Evolutionary conservation across 1,284 basidiomycete genomes (phyloP).

Genomic region (Rhizoctonia solani): DNA sequence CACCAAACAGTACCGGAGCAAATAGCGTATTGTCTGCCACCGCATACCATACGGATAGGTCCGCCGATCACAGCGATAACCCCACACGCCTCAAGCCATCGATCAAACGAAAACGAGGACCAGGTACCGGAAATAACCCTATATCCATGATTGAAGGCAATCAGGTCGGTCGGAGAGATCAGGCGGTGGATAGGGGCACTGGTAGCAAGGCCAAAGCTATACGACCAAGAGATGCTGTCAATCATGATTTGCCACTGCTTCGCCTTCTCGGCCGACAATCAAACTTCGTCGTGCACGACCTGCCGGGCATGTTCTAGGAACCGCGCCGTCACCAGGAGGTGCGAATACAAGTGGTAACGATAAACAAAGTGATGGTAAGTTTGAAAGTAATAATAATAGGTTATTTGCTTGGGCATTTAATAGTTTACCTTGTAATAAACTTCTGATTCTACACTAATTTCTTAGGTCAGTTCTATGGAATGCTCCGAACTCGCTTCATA

Average conservation of each 20-base stretch:
- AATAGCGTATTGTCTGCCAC: not conserved
- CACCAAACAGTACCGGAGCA: not conserved
- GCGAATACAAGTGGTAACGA: not conserved
- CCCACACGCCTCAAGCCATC: constrained; percentile 45
- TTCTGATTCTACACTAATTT: not conserved
- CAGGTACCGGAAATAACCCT: constrained; percentile 49
- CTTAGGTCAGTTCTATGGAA: constrained; percentile 20
- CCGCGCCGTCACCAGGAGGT: not conserved
- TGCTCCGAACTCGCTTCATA: constrained; percentile 5
- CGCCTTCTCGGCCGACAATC: constrained; percentile 11
- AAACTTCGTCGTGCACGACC: constrained; percentile 30
- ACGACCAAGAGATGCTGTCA: too few relatives aligned
- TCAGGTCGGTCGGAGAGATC: not conserved
- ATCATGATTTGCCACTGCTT: not conserved
- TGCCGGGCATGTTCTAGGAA: constrained; percentile 16
- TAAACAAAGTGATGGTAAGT: not conserved
- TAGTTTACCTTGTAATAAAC: not conserved
- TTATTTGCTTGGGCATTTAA: not conserved
- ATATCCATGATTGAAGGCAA: constrained; percentile 43
- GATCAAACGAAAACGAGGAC: constrained; percentile 46
- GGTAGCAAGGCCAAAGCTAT: constrained; percentile 43
- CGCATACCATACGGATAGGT: constrained; percentile 5
- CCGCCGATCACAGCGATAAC: constrained; percentile 47
- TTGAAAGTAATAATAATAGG: not conserved
- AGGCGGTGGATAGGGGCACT: constrained; percentile 50